Percentiles rank a stretch among this genome's conserved stretches.
Evolutionary conservation across 2,329 filamentous ascomycete genomes (phyloP).

Genomic region (Colletotrichum scovillei): DNA sequence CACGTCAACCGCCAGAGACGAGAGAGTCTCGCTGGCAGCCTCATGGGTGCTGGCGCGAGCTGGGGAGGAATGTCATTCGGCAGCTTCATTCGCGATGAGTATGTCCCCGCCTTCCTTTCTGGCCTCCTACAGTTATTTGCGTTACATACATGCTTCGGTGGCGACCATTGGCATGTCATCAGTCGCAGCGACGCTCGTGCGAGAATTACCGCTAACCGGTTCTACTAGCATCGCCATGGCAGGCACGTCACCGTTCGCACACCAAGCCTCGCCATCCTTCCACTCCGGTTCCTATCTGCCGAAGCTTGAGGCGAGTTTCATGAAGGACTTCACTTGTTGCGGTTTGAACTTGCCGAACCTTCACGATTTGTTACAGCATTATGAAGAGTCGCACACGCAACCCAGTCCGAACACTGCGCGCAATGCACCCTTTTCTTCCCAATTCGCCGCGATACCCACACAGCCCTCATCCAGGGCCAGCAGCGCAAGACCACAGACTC

Average conservation of each 20-base stretch:
- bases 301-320: slow-evolving; percentile 96
- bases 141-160: neutral
- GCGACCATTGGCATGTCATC: slow-evolving; percentile 7
- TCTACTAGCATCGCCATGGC: slow-evolving; percentile 86
- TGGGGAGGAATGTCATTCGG: slow-evolving; percentile 97
- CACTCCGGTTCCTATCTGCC: slow-evolving; percentile 97
- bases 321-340: slow-evolving; percentile 97
- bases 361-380: slow-evolving; percentile 95
- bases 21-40: slow-evolving; percentile 72
- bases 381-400: slow-evolving; percentile 92
- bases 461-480: slow-evolving; percentile 32
- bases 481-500: slow-evolving; percentile 33
- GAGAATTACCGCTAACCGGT: neutral
- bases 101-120: slow-evolving; percentile 56
- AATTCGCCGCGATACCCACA: slow-evolving; percentile 44
- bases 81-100: slow-evolving; percentile 98
- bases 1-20: slow-evolving; percentile 67
- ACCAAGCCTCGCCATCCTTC: slow-evolving; percentile 87
- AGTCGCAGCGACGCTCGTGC: neutral
- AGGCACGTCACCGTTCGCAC: slow-evolving; percentile 91
- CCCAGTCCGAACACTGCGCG: slow-evolving; percentile 60
- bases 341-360: slow-evolving; percentile 89
- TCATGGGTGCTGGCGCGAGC: slow-evolving; percentile 84
- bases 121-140: neutral
- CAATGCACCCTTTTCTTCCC: slow-evolving; percentile 52